phyloP scores from a whole-genome alignment of 78 protist genomes.

The Ministeria vibrans region DNA sequence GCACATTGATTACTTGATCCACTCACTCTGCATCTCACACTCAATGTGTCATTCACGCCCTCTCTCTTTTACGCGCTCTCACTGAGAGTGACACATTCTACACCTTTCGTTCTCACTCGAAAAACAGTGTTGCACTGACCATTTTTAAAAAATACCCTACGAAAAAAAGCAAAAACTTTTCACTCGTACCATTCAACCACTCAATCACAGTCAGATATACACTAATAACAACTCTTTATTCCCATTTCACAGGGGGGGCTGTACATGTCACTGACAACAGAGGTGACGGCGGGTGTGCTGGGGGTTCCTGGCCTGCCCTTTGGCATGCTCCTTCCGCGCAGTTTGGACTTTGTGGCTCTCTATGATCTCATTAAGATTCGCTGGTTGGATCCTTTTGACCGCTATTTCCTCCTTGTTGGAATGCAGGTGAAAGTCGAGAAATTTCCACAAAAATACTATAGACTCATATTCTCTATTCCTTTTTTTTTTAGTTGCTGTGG shows the following conservation, averaged over 20 bases:
- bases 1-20: neutral
- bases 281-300: neutral
- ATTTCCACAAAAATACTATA: neutral
- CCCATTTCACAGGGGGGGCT: no score
- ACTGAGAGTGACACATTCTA: no score
- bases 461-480: no score
- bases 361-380: neutral
- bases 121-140: no score
- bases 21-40: neutral
- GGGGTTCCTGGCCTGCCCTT: neutral
- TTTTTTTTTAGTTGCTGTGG: neutral
- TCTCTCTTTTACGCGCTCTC: no score
- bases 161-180: no score
- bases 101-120: no score
- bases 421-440: neutral
- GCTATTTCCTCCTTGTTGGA: no score
- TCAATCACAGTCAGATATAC: no score
- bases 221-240: no score
- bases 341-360: neutral
- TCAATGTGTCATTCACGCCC: neutral
- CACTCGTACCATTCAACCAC: neutral
- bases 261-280: neutral
- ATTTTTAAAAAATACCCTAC: no score
- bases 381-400: neutral
- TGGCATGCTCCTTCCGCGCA: constrained; percentile 1